Evolutionary conservation across 768 basidiomycete species (phyloP).

Genomic region (Naganishia antarctica): DNA sequence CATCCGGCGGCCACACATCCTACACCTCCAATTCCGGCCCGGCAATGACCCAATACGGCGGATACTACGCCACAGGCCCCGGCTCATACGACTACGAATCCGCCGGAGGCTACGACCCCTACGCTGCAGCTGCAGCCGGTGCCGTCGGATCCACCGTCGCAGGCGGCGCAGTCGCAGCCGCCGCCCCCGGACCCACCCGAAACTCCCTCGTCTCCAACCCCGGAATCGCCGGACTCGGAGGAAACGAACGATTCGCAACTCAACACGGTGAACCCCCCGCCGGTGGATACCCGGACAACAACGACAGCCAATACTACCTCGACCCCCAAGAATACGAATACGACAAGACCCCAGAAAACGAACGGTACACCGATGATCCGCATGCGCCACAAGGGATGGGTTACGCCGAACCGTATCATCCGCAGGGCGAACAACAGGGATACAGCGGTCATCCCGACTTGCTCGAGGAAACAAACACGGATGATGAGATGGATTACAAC

Average conservation of each 20-base stretch:
- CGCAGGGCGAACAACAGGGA: neutral
- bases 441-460: neutral
- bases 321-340: constrained; percentile 30
- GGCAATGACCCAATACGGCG: constrained; percentile 45
- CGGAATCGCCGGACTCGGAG: constrained; percentile 8
- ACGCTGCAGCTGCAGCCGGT: constrained; percentile 36
- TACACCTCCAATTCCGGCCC: constrained; percentile 31
- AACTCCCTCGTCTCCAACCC: neutral
- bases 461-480: neutral
- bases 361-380: constrained; percentile 18
- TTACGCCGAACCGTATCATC: constrained; percentile 6
- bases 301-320: constrained; percentile 29
- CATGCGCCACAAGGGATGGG: constrained; percentile 2
- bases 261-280: constrained; percentile 16
- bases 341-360: constrained; percentile 22
- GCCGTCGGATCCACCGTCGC: constrained; percentile 18
- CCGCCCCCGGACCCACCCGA: neutral
- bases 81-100: constrained; percentile 46
- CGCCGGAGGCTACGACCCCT: constrained; percentile 45
- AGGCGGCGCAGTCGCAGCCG: constrained; percentile 31
- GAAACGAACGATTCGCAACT: constrained; percentile 19
- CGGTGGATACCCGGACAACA: neutral
- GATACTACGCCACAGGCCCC: constrained; percentile 41
- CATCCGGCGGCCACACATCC: constrained; percentile 25
- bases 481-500: constrained; percentile 16